Percentiles rank a stretch among this genome's conserved stretches.
Conservation (phyloP, 768 basidiomycete genomes). For the Tremella fuciformis region DNA sequence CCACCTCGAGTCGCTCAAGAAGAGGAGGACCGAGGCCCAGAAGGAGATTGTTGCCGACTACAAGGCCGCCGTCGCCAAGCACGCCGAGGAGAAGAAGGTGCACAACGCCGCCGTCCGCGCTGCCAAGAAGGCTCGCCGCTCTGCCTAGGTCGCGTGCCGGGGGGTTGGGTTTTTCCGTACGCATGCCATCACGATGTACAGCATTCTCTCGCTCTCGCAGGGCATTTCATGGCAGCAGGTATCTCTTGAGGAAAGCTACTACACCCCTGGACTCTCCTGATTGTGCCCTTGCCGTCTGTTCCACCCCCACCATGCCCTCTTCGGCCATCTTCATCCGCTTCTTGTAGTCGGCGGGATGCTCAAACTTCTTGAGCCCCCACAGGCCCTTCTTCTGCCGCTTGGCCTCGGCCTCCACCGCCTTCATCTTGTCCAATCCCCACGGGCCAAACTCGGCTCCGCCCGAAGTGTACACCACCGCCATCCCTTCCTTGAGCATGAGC, state of each 20-base stretch:
- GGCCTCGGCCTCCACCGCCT: conserved; percentile 64
- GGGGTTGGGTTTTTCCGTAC: not conserved
- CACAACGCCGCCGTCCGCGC: conserved; percentile 68
- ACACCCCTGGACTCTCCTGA: too few species aligned
- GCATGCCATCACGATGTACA: conserved; percentile 9
- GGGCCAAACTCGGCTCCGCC: conserved; percentile 75
- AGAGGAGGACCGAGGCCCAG: conserved; percentile 81
- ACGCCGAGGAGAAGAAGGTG: conserved; percentile 87
- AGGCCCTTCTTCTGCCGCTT: conserved; percentile 65
- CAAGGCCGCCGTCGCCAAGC: conserved; percentile 83
- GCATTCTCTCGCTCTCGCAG: not conserved
- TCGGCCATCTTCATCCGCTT: conserved; percentile 55
- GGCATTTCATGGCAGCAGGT: not conserved
- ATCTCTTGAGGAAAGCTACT: not conserved
- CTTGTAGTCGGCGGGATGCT: conserved; percentile 79
- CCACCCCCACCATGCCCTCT: conserved; percentile 20
- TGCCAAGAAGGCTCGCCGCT: conserved; percentile 49
- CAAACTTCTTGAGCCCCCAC: conserved; percentile 62
- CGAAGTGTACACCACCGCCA: conserved; percentile 72
- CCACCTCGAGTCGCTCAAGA: conserved; percentile 82
- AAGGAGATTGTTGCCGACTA: conserved; percentile 94
- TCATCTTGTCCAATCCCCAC: conserved; percentile 64
- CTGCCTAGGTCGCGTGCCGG: not conserved
- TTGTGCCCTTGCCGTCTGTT: conserved; percentile 3
- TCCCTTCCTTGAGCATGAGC: conserved; percentile 77